phyloP scores from a whole-genome alignment of 2,329 filamentous ascomycete species.

The Aureobasidium sp. region DNA sequence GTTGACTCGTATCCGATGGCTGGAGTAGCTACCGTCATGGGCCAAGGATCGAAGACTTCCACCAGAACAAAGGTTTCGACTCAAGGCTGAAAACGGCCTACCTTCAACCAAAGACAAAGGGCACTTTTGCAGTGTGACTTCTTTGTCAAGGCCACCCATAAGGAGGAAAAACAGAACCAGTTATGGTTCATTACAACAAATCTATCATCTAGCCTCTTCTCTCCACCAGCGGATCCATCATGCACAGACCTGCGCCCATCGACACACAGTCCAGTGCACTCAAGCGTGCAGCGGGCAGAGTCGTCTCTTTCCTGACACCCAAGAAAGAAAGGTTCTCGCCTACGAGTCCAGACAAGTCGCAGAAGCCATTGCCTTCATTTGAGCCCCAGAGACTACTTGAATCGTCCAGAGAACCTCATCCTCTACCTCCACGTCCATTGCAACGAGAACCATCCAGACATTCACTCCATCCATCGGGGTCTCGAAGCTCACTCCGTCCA shows the following conservation, averaged over 20 bases:
- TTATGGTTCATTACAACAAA: background rate
- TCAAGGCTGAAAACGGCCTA: background rate
- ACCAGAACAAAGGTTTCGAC: background rate
- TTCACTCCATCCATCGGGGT: background rate
- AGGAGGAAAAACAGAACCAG: background rate
- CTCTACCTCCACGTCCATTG: background rate
- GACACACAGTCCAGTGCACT: background rate
- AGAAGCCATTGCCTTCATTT: background rate
- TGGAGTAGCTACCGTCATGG: background rate
- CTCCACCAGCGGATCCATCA: background rate
- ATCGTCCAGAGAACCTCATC: background rate
- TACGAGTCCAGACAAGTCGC: background rate
- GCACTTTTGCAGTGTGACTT: background rate
- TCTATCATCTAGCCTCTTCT: background rate
- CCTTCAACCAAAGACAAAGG: background rate
- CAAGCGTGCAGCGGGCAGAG: background rate
- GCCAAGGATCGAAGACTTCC: background rate
- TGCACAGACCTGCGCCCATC: background rate
- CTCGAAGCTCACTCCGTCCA: background rate
- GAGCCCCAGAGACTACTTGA: background rate
- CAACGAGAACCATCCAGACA: background rate
- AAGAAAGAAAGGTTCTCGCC: background rate
- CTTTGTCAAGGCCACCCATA: background rate
- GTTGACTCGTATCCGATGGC: background rate
- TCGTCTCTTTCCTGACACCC: background rate